phyloP scores from a whole-genome alignment of 1,139 yeast genomes.

The Candida sanyaensis region DNA sequence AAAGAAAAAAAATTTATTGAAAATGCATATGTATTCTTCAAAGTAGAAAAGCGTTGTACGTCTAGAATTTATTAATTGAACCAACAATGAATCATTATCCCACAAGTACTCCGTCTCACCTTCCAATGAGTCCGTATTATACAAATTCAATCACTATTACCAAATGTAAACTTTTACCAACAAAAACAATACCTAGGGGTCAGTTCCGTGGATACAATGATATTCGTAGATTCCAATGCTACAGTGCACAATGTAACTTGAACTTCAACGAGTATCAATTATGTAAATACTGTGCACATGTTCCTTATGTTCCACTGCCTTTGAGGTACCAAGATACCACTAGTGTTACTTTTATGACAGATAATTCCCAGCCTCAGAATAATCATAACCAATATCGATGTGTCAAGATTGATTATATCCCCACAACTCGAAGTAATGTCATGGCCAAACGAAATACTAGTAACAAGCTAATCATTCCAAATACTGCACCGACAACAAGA shows the following conservation, averaged over 20 bases:
- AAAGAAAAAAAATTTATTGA: too few relatives aligned
- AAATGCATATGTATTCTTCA: too few relatives aligned
- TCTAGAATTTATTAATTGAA: too few relatives aligned
- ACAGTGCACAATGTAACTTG: conserved; percentile 10
- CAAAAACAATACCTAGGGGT: conserved; percentile 13
- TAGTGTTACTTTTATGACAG: not conserved
- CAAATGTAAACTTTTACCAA: conserved; percentile 11
- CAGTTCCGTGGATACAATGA: conserved; percentile 15
- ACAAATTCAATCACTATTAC: conserved; percentile 7
- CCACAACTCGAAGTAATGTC: conserved; percentile 7
- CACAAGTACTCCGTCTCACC: not conserved
- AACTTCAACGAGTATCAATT: conserved; percentile 11
- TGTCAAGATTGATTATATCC: conserved; percentile 7
- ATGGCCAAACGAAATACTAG: conserved; percentile 6
- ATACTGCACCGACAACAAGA: not conserved
- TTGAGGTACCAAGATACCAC: conserved; percentile 13
- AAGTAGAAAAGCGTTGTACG: too few relatives aligned
- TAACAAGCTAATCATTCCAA: conserved; percentile 1
- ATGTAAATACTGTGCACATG: conserved; percentile 24
- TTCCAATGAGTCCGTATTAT: conserved; percentile 3
- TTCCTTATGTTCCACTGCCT: conserved; percentile 27
- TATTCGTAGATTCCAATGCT: conserved; percentile 15
- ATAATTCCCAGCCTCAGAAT: not conserved
- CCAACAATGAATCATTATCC: conserved; percentile 4
- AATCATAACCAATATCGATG: not conserved